A percentile compares a stretch with the other conserved stretches of the same genome.
Conservation (phyloP, 805 yeast genomes). For the Blastobotrys robertii region DNA sequence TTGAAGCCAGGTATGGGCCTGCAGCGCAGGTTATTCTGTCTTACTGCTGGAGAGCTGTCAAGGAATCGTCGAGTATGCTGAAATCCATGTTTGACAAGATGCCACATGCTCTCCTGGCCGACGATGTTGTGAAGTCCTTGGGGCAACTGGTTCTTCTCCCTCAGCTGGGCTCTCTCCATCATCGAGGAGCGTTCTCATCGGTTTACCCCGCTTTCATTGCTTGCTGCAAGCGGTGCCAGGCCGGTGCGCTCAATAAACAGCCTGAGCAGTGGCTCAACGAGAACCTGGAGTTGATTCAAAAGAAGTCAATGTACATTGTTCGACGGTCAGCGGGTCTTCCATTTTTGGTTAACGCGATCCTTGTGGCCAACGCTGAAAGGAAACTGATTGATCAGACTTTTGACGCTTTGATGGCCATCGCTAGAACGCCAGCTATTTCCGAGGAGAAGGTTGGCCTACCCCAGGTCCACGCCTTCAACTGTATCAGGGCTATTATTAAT, state of each 20-base stretch:
- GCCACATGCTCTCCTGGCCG: constrained; percentile 21
- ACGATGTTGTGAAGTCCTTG: constrained; percentile 24
- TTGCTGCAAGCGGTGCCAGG: constrained; percentile 49
- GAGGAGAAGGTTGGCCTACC: constrained; percentile 60
- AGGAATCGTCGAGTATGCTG: constrained; percentile 58
- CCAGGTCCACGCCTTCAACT: constrained; percentile 89
- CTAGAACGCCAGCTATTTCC: constrained; percentile 35
- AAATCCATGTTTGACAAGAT: constrained; percentile 33
- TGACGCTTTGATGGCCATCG: constrained; percentile 42
- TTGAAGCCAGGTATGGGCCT: constrained; percentile 27
- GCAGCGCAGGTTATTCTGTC: constrained; percentile 39
- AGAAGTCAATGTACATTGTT: constrained; percentile 60
- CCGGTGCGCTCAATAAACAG: constrained; percentile 25
- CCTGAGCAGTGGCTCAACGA: constrained; percentile 51
- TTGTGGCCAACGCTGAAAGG: constrained; percentile 38
- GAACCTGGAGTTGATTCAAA: constrained; percentile 44
- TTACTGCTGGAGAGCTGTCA: constrained; percentile 75
- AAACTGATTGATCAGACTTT: constrained; percentile 43
- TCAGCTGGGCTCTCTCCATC: constrained; percentile 68
- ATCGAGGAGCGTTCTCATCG: constrained; percentile 87
- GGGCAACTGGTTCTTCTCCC: constrained; percentile 47
- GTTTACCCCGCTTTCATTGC: constrained; percentile 72
- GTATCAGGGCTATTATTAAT: constrained; percentile 62
- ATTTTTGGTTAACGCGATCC: constrained; percentile 59
- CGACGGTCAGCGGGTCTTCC: constrained; percentile 94